Base-by-base conservation (phyloP, 352 stramenopile genomes). In the Elongisporangium anandrum region DNA sequence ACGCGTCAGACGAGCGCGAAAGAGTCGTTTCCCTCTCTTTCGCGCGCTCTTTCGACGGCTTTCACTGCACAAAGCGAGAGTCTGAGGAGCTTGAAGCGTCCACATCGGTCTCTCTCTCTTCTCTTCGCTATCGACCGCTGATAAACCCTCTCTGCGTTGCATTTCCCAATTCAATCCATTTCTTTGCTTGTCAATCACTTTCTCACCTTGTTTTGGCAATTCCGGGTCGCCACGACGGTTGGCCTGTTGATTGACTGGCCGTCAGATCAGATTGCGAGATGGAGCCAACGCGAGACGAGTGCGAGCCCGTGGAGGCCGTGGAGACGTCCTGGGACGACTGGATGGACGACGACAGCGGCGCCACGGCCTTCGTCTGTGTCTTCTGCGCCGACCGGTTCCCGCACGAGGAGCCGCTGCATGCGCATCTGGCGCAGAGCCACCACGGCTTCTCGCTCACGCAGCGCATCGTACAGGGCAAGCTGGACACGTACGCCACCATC, bases 291-390 rank as follows among this genome's bases (percentile, higher is more conserved):
- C 54, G 54, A 45, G 53, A 47, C 45, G 54, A 73, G 57, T 61
- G 56, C 13, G 63, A 52, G 51, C 54, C 72, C 34, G 64, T 72
- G 41, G 64, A 79, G 52, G 56, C 54, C 50, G 74, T 60, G 53
- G 82, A 92, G 73, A 88, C 73, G 55, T 45, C 34, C 34, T 94
- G 85, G 85, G 80, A 94, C 53, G 85, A 94, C 76, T 94, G 85
- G 85, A 77, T 92, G 49, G 85, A 92, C 59, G 34, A 45, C 34
- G 85, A 94, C 47, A 66, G 65, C 55, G 60, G 73, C 21, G 70
- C 74, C 54, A 19, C 59, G 21, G 74, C 57, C 61, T 89, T 88
- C 57, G 66, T 63, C 57, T 94, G 85, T 49, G 72, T 94, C 23
- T 92, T 94, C 65, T 94, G 85, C 59, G 54, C 56, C 52, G 66